Base-by-base conservation (phyloP, 176 grass and related monocot species). In the Aegilops umbellulata region DNA sequence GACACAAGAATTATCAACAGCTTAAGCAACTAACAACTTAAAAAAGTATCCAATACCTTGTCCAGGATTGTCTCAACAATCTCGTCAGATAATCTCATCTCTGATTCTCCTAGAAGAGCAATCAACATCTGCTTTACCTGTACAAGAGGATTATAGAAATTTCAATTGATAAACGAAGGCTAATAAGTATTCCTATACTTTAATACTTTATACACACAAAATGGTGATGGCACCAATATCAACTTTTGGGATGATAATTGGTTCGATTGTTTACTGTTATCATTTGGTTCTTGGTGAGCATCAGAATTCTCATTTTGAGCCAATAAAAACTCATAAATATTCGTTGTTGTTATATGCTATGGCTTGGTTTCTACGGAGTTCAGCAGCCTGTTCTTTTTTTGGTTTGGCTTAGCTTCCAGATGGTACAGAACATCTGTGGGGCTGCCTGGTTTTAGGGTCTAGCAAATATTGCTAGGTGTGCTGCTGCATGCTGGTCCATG, bases 51-150 rank as follows among this genome's bases (percentile, higher is more conserved):
- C 58, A 46, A 86, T 90, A 98, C 97, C 97, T 95, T 98, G 76
- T 98, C 91, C 82, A 98, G 67, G 79, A 98, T 98, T 57, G 89
- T 86, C 79, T 99, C 97, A 38, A 99, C 88, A 76, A 93, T 94
- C 51, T 99, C 97, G 73, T 92, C 93, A 65, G 94, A 91, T 74
- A 99, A 91, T 80, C 90, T 95, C 97, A 99, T 96, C 41, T 96
- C 97, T 62, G 94, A 96, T 94, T 99, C 97, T 25, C 88, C 90
- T 79, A 99, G 67, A 89, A 99, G 94, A 68, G 93, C 94, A 88
- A 95, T 90, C 73, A 99, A 78, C 97, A 99, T 99, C 86, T 99
- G 94, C 62, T 99, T 99, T 49, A 99, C 97, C 94, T 99, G 91
- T 70, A 87, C 38, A 86, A 10, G 78, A 88, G 71, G 42, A 80